Base-by-base conservation (phyloP, 2,329 filamentous ascomycete species). In the Colletotrichum liriopes region DNA sequence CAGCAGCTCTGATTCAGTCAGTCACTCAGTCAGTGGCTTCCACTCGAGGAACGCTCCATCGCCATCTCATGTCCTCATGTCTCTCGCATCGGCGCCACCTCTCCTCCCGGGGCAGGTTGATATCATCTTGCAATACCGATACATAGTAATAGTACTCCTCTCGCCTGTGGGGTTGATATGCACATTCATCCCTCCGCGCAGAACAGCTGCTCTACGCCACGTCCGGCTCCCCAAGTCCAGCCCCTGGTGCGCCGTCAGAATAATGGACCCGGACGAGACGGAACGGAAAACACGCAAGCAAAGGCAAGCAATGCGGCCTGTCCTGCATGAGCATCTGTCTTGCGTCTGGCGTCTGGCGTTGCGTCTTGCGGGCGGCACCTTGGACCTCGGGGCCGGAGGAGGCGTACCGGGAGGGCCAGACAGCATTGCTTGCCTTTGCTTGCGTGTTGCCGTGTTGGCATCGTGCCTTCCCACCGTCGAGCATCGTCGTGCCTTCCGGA, bases 261-360 rank as follows among this genome's bases (percentile, higher is more conserved):
- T 52, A 49, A 68, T 68, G 69, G 54, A 54, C 29, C 60, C 65
- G 59, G 65, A 64, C 59, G 43, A 69, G 58, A 64, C 69, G 37
- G 69, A 59, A 64, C 59, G 65, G 65, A 68, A 59, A 64, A 59
- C 49, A 51, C 63, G 41, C 64, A 62, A 56, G 56, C 62, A 59
- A 63, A 58, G 58, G 58, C 69, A 47, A 63, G 58, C n/a, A 54
- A 60, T 61, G 23, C 23, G 45, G 52, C 18, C 47, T 61, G 59
- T 60, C 49, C 49, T 51, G 49, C 58, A 49, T 14, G 23, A 43
- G 23, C 6, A 71, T 66, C 32, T 55, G 55, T 60, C 47, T 39
- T 45, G 52, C 52, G n/a, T 49, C 45, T 26, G 23, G 23, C 23
- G 23, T 26, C 23, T 26, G 23, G 23, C 23, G 23, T 26, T 49